phyloP scores from a whole-genome alignment of 257 asterid genomes.

The Przewalskia tangutica region DNA sequence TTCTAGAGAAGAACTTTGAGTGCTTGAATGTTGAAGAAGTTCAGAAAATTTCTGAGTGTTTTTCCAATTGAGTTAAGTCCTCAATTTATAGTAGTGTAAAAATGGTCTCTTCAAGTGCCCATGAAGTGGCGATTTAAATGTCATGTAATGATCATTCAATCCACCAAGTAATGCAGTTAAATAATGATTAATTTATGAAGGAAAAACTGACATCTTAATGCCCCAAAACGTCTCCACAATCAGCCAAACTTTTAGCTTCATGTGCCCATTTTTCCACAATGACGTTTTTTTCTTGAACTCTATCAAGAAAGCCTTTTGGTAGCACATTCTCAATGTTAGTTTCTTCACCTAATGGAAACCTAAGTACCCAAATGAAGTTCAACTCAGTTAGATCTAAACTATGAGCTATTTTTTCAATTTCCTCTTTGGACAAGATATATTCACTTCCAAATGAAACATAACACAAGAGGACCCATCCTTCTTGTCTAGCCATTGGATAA shows the following conservation, averaged over 20 bases:
- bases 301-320: constrained; percentile 31
- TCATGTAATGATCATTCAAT: too few species aligned
- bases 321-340: constrained; percentile 5
- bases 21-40: too few species aligned
- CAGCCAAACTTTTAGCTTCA: constrained; percentile 21
- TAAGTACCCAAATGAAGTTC: constrained; percentile 34
- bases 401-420: constrained; percentile 24
- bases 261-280: constrained; percentile 39
- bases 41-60: too few species aligned
- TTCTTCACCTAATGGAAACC: constrained; percentile 20
- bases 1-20: too few species aligned
- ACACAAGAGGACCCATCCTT: constrained; percentile 20
- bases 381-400: constrained; percentile 25
- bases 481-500: constrained; percentile 21
- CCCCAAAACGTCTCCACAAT: constrained; percentile 23
- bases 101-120: too few species aligned
- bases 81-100: too few species aligned
- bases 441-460: constrained; percentile 43
- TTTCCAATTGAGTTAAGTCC: too few species aligned
- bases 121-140: too few species aligned
- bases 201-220: constrained; percentile 25
- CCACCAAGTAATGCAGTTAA: too few species aligned
- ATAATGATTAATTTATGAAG: too few species aligned
- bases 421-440: constrained; percentile 23
- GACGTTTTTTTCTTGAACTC: constrained; percentile 19